Base-by-base conservation (phyloP, 257 asterid species). In the Nicotiana obtusifolia region DNA sequence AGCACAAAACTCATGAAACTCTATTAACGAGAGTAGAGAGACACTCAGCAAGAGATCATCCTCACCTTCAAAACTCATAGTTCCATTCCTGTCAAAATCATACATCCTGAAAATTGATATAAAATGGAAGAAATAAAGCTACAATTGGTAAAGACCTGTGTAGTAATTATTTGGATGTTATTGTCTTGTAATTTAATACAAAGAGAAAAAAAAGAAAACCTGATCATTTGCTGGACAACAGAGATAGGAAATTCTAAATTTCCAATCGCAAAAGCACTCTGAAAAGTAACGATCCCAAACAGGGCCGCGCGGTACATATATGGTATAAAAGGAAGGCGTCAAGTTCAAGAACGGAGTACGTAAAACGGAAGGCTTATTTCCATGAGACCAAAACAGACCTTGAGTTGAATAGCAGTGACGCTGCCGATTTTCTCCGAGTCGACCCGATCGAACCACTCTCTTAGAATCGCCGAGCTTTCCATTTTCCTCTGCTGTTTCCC, bases 181-280 rank as follows among this genome's bases (percentile, higher is more conserved):
- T 24, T 1, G 68, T 62, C 1, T 65, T 15, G 7, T 11, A 76
- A 81, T 20, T 57, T 11, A 30, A 66, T 20, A 10, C 61, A 33
- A 67, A 68, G 49, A 31, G 49, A 13, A 4, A 4, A 30, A 6
- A 20, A 66, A 5, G n/a, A 82, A 47, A 62, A 91, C 97, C 97
- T 93, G 89, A 93, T 90, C 97, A 93, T 93, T 88, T 93, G 97
- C 84, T 90, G 95, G 84, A 93, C 97, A 83, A 93, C 90, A 56
- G 97, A 86, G 65, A 89, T 76, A 4, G 97, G 62, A 82, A 93
- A 91, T 64, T 89, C 88, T 47, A 93, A 90, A 87, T 93, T 93
- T 76, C 97, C 95, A 64, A 88, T 86, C 0, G 93, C 92, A 81
- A 91, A 90, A 24, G 97, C 97, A 82, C 87, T 85, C 97, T 91